Evolutionary conservation across 2,329 filamentous ascomycete species (phyloP), one percentile per base, ranked within the genome.

Genomic region (Bipolaris cookei): DNA sequence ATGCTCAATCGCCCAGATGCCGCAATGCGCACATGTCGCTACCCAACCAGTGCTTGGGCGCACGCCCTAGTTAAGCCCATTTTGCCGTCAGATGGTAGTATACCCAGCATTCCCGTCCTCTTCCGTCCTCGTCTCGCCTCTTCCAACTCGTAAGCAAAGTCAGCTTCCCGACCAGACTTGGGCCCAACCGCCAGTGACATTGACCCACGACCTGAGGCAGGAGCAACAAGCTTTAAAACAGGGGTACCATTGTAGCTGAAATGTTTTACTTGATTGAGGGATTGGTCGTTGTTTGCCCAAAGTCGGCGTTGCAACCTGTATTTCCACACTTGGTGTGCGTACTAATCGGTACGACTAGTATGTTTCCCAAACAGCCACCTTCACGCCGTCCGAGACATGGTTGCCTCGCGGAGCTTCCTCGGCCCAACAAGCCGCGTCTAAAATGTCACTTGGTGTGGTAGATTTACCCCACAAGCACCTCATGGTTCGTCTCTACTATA

Each of bases 191-290:
- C 37, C 32, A 35, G 13, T 39, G n/a, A 18, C 14, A 21, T 16
- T 34, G 20, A 28, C 44, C 34, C 25, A 21, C 48, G 21, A 43
- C 43, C 47, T 48, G 43, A 18, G 16, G 18, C 3, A 50, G 57
- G 49, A 53, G 32, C 48, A 57, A 53, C 10, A 59, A 57, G 53
- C 57, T 59, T 59, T 18, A 1, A 20, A 14, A 14, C 38, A 38
- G 25, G 54, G 57, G 35, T 48, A 43, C 49, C 44, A 42, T 51
- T 14, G 25, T 16, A 59, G 57, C 57, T 59, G 57, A 59, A 44
- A 18, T 20, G 28, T 13, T 28, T 25, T 42, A 44, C 46, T 49
- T 34, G 16, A 34, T 37, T 18, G n/a, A 30, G 13, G 10, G 6
- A 23, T 14, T 23, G 35, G 41, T 18, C n/a, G 3, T n/a, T 5